phyloP scores from a whole-genome alignment of 1,284 basidiomycete genomes.

The Volvariella surrecta region DNA sequence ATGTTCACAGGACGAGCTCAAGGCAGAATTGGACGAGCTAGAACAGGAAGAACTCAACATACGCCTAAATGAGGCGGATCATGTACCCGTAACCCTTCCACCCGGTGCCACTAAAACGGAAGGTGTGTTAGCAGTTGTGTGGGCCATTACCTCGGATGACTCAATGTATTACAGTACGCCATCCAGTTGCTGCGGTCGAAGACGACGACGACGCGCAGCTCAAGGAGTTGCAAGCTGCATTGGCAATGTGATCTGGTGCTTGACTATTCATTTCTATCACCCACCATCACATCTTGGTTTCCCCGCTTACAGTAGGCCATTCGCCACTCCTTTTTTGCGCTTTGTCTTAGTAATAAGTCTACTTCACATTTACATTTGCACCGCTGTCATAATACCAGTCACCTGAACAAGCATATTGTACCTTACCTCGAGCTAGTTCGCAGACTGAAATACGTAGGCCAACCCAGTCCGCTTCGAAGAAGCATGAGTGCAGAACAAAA shows the following conservation, averaged over 20 bases:
- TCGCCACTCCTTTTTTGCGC: conserved; percentile 8
- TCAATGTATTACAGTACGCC: conserved; percentile 8
- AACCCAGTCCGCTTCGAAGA: conserved; percentile 9
- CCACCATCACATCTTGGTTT: conserved; percentile 9
- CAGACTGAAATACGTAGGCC: neutral
- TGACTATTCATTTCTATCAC: conserved; percentile 8
- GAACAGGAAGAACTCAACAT: conserved; percentile 92
- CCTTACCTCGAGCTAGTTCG: no score
- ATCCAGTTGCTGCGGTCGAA: conserved; percentile 47
- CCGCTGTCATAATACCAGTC: conserved; percentile 12
- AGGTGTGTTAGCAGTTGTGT: conserved; percentile 26
- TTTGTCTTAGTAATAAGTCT: neutral
- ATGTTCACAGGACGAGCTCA: conserved; percentile 65
- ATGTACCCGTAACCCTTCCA: conserved; percentile 85
- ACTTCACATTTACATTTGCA: conserved; percentile 14
- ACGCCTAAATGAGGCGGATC: conserved; percentile 82
- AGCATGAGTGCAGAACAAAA: neutral
- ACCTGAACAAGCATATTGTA: conserved; percentile 2
- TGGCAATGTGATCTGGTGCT: conserved; percentile 86
- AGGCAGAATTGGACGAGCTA: conserved; percentile 80
- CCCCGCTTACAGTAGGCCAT: conserved; percentile 11
- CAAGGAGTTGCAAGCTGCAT: conserved; percentile 83
- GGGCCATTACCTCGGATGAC: neutral
- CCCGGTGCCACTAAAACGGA: conserved; percentile 48
- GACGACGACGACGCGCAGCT: conserved; percentile 94